Evolutionary conservation across 345 rosid genomes (phyloP), one percentile per base, ranked within the genome.

Genomic region (Angophora floribunda): DNA sequence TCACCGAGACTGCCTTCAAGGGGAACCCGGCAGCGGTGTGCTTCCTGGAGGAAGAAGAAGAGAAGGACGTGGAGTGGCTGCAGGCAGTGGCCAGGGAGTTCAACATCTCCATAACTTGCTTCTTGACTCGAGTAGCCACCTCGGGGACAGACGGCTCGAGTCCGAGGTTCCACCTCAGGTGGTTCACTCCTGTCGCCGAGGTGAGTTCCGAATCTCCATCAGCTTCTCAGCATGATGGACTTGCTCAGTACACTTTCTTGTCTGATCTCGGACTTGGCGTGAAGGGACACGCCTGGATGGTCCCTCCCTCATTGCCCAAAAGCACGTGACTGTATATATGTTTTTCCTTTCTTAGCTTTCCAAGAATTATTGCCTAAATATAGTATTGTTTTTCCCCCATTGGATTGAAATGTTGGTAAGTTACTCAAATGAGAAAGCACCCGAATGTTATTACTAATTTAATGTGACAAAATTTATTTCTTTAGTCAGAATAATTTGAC

Each of bases 11-110:
- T 0, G 91, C 98, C 4, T 97, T 96, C 93, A 93, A 93, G 91
- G 98, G 99, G 8, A 97, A 95, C 89, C 99, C 98, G 22, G 97
- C 98, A 1, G 96, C 96, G 4, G 98, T 97, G 32, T 97, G 98
- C 88, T 91, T 96, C 88, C 88, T 97, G 87, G 95, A 93, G 32
- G 82, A 75, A n/a, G 95, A 95, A 15, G 65, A 26, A 59, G 96
- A 92, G 8, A 92, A 89, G 91, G 95, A 93, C 88, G 96, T 94
- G 26, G 80, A 89, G 24, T 97, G 98, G 98, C 79, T 97, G 85
- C 98, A 95, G 88, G 88, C 92, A 4, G 90, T 95, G 67, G 96
- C 95, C 16, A 44, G 89, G 7, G 96, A 96, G 93, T 96, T 95
- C 91, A 94, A 94, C 53, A 6, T 92, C 88, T 91, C 97, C 17